Evolutionary conservation across 2,329 filamentous ascomycete genomes (phyloP), one percentile per base, ranked within the genome.

Genomic region (Colletotrichum sp.): DNA sequence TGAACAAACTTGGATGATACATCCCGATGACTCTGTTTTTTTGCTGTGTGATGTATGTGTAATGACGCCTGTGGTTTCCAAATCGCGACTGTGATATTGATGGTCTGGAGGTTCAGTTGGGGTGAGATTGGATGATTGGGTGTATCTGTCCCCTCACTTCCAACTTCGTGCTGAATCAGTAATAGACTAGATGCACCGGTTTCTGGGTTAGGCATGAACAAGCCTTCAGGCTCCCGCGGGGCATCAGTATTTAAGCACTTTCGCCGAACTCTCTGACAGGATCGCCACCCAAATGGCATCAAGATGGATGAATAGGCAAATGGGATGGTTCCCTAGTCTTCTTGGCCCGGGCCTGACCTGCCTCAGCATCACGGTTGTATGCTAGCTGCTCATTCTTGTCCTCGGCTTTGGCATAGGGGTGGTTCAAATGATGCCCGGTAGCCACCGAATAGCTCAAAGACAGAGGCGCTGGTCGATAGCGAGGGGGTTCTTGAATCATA

Each of bases 251-350:
- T 21, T 13, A 21, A 47, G 6, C 43, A 13, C 0, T 7, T n/a
- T 21, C 3, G 21, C 18, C 43, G 6, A 47, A 5, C 6, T 47
- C 12, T 0, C n/a, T 13, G 0, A 6, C n/a, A 47, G n/a, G 6
- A 0, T 43, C n/a, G 9, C 1, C 9, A 43, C 38, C 5, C 18
- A 43, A 43, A 43, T 43, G 38, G 38, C 18, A 18, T 43, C 38
- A n/a, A 18, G 18, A 11, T 12, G 38, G 5, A 43, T 47, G 43
- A 11, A 13, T n/a, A 21, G 18, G n/a, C 9, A 47, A 47, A 13
- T 1, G 9, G 1, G 11, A 0, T 3, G 3, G 18, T 47, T 2
- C 3, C 43, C 21, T 3, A 0, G 3, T 21, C 11, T 21, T n/a
- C 1, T 47, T 47, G 38, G 8, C 5, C 38, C 38, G 5, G 18